Percentiles rank a stretch among this genome's conserved stretches.
These are phyloP conservation scores for Claviceps fusiformis DNA, from an alignment of 2,329 filamentous ascomycete species.

Conservation along the genomic window DNA sequence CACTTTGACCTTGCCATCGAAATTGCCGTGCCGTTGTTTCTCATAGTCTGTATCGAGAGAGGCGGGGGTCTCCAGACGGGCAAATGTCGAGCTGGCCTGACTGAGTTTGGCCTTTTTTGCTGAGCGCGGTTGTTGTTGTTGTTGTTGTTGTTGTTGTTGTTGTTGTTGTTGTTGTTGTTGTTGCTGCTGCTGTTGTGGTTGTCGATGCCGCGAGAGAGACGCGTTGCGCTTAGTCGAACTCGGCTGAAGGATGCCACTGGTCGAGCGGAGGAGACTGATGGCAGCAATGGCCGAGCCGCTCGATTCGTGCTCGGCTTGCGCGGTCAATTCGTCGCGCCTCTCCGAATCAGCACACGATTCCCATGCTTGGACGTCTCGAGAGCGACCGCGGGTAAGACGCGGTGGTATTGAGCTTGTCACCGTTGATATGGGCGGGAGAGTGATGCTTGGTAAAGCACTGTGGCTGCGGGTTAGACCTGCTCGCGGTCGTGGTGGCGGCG, in stretches of 20 bases:
- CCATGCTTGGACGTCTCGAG: constrained; percentile 80
- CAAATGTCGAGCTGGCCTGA: constrained; percentile 48
- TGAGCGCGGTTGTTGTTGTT: constrained; percentile 16
- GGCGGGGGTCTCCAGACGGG: constrained; percentile 35
- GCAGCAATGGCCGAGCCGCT: constrained; percentile 69
- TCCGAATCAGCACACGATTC: constrained; percentile 81
- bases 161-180: too few relatives aligned
- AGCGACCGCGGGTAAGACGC: constrained; percentile 54
- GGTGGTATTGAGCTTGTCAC: constrained; percentile 40
- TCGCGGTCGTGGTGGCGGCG: constrained; percentile 31
- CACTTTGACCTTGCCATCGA: constrained; percentile 23
- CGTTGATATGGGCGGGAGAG: constrained; percentile 41
- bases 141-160: too few relatives aligned
- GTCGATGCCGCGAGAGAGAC: constrained; percentile 16
- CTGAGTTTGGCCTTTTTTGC: constrained; percentile 50
- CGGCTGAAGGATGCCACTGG: constrained; percentile 38
- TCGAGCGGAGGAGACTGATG: constrained; percentile 67
- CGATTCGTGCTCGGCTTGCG: constrained; percentile 68
- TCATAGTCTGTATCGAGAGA: constrained; percentile 17
- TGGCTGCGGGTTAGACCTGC: constrained; percentile 52
- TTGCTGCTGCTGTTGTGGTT: too few relatives aligned
- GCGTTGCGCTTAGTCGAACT: constrained; percentile 55
- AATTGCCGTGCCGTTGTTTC: constrained; percentile 14
- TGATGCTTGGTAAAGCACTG: constrained; percentile 49
- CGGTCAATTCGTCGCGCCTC: constrained; percentile 61